Conservation (phyloP, 2,329 filamentous ascomycete genomes). For the Scedosporium aurantiacum region DNA sequence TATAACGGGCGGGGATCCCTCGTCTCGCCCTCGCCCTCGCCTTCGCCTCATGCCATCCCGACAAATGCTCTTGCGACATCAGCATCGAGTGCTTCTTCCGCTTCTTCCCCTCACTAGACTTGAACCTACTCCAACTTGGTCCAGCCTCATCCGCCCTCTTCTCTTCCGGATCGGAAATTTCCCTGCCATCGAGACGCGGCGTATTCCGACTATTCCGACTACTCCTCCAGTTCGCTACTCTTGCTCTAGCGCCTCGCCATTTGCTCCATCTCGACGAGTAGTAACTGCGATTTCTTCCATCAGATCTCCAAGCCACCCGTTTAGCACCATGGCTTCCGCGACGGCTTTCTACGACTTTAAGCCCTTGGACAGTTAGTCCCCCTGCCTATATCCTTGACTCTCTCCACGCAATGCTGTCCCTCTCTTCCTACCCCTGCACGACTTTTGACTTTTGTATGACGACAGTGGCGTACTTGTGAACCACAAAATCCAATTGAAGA, state of each 20-base stretch:
- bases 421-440: not conserved
- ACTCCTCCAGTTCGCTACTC: not conserved
- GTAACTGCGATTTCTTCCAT: not conserved
- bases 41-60: not conserved
- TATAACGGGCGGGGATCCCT: not conserved
- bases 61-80: not conserved
- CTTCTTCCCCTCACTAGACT: not conserved
- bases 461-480: not conserved
- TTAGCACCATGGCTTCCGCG: slow-evolving; percentile 31
- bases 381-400: not conserved
- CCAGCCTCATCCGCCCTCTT: not conserved
- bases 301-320: slow-evolving; percentile 44
- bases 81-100: not conserved
- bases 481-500: not conserved
- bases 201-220: not conserved
- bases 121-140: not conserved
- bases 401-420: not conserved
- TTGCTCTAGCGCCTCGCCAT: not conserved
- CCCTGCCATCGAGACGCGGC: not conserved
- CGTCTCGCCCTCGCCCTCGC: not conserved
- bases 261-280: not conserved
- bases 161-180: not conserved
- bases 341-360: slow-evolving; percentile 72
- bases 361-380: slow-evolving; percentile 62
- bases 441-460: not conserved